phyloP scores from a whole-genome alignment of 257 asterid genomes.

The Solanum chaucha region DNA sequence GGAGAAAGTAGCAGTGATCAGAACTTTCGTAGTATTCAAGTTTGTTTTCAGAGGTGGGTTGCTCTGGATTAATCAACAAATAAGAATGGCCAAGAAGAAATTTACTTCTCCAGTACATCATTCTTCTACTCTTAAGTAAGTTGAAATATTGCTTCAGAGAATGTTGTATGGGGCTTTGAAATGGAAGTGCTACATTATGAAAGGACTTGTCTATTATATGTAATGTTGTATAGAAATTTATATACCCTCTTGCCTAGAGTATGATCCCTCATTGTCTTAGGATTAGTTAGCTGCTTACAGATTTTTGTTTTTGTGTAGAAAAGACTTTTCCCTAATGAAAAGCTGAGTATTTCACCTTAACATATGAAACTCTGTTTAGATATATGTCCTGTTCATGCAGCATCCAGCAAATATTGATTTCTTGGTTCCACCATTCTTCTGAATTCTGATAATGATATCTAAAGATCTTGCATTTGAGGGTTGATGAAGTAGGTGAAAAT shows the following conservation, averaged over 20 bases:
- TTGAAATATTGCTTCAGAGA: background rate
- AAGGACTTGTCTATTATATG: background rate
- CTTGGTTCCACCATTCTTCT: background rate
- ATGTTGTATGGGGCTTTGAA: background rate
- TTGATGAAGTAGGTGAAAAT: background rate
- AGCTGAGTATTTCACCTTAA: background rate
- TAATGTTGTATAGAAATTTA: background rate
- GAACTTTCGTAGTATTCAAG: background rate
- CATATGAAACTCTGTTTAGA: background rate
- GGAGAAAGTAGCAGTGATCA: background rate
- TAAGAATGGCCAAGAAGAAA: background rate
- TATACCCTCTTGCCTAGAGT: background rate
- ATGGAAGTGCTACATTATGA: background rate
- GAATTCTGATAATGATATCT: background rate
- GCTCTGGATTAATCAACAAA: background rate
- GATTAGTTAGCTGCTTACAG: background rate
- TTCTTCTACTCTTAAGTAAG: background rate
- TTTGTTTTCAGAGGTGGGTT: background rate
- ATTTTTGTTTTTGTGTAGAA: background rate
- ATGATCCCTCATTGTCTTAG: background rate
- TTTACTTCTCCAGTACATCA: background rate
- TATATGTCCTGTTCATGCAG: background rate
- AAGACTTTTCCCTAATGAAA: background rate
- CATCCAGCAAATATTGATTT: background rate
- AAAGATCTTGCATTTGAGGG: background rate